Evolutionary conservation across 169 alveolate genomes (phyloP).

Genomic region (Eimeria sp.): DNA sequence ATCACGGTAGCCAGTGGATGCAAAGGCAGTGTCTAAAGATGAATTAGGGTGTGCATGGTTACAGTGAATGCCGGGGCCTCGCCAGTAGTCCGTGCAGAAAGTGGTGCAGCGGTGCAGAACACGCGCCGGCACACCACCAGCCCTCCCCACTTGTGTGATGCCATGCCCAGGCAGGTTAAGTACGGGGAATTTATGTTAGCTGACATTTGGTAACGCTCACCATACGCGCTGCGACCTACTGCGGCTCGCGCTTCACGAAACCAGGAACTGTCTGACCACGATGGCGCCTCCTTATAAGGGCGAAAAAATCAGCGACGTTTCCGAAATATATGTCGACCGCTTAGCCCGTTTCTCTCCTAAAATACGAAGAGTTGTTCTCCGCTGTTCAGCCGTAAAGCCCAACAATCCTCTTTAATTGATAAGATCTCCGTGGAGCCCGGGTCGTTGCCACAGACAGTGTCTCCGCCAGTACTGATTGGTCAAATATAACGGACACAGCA

Average conservation of each 20-base stretch:
- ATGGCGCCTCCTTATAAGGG: too few species aligned
- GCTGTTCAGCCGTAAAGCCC: too few species aligned
- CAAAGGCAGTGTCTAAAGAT: background rate
- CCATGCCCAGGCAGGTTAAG: background rate
- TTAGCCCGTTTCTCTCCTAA: too few species aligned
- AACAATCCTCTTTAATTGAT: too few species aligned
- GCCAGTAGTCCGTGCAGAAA: background rate
- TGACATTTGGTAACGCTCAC: background rate
- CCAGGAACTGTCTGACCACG: too few species aligned
- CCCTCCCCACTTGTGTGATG: background rate
- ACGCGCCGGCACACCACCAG: background rate
- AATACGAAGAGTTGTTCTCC: too few species aligned
- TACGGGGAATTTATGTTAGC: background rate
- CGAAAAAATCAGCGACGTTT: too few species aligned
- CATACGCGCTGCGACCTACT: background rate
- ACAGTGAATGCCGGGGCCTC: background rate
- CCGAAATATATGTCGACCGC: too few species aligned
- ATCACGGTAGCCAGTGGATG: background rate
- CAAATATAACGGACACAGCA: too few species aligned
- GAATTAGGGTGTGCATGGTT: background rate
- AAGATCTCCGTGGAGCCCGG: too few species aligned
- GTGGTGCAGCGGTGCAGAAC: background rate
- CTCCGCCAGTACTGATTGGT: too few species aligned
- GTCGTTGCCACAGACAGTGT: too few species aligned
- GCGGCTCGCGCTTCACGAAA: background rate